Percentiles rank a stretch among this genome's conserved stretches.
These are phyloP conservation scores for Heimioporus sp. DNA, from an alignment of 768 basidiomycete species.

Conservation along the genomic window DNA sequence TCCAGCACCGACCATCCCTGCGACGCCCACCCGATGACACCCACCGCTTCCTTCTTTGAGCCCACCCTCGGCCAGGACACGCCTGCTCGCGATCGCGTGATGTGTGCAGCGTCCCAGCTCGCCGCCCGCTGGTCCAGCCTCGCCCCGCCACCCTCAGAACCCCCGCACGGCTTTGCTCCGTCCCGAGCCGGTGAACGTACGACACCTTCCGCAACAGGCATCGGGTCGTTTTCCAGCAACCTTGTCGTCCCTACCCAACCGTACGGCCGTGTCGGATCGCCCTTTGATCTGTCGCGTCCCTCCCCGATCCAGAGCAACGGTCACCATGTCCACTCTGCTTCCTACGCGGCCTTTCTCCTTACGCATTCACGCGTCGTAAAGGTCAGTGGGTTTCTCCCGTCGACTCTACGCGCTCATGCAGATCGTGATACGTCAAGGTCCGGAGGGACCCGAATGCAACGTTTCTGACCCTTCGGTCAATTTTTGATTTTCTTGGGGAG, in stretches of 20 bases:
- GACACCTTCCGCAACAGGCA: neutral
- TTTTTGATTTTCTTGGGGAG: constrained; percentile 22
- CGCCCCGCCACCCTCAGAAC: neutral
- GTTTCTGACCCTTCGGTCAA: constrained; percentile 24
- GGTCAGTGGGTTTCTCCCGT: constrained; percentile 33
- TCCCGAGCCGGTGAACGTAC: constrained; percentile 4
- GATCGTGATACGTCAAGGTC: constrained; percentile 15
- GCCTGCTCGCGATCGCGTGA: constrained; percentile 7
- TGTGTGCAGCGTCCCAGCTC: neutral
- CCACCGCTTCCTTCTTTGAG: constrained; percentile 2
- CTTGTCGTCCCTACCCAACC: neutral
- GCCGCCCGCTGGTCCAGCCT: constrained; percentile 7
- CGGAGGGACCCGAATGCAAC: constrained; percentile 21
- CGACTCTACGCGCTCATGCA: neutral
- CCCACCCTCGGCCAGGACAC: neutral
- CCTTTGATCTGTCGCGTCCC: constrained; percentile 32
- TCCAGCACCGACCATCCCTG: neutral
- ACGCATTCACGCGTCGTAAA: constrained; percentile 55
- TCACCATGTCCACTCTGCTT: constrained; percentile 2
- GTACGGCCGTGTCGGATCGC: constrained; percentile 22
- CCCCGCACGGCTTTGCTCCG: neutral
- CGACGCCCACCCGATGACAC: constrained; percentile 19
- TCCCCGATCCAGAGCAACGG: constrained; percentile 7
- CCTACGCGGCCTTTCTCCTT: constrained; percentile 40
- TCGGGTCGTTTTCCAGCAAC: constrained; percentile 1